Evolutionary conservation across 192 early-diverging fungal species (phyloP), one percentile per base, ranked within the genome.

Genomic region (Allomyces macrogynus): DNA sequence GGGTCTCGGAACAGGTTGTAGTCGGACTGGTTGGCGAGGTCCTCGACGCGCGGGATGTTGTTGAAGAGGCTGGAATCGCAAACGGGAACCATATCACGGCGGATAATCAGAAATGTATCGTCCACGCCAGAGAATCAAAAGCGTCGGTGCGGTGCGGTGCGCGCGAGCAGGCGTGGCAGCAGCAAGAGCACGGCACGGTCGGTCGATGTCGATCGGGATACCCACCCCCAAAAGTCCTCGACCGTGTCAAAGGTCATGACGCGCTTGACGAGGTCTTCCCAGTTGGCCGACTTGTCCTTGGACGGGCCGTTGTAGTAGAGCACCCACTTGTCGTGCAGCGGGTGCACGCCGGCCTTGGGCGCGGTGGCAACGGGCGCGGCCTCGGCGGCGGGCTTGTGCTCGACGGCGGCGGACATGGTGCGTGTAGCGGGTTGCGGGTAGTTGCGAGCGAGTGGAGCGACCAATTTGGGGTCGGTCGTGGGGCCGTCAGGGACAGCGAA

Each of bases 211-310:
- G 43, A 26, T 63, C 26, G n/a, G 62, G 54, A 67, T 65, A 80
- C 80, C 66, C 77, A 89, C 90, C 92, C 87, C 92, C 92, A 97
- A 72, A 95, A 95, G 67, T 97, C 94, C 78, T 98, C 93, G 16
- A 98, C 90, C 4, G 91, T 90, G 66, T 85, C 78, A 49, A 98
- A 81, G 40, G 91, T 92, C 65, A 92, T 85, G 23, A 98, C 73
- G 61, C 87, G 83, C 72, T 95, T 96, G 60, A 96, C 72, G 60
- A 86, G 86, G 26, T 84, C 80, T 23, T 84, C 80, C 93, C 93
- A 97, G 70, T 78, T 88, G 61, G 77, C 72, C 63, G 76, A 76
- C 54, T 73, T 93, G 23, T 84, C 84, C 77, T 87, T 89, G 65
- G 72, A 80, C 54, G 88, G 89, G 73, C 86, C 86, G 73, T 95